Base-by-base conservation (phyloP, 805 yeast genomes). In the Clavispora vitiphila region DNA sequence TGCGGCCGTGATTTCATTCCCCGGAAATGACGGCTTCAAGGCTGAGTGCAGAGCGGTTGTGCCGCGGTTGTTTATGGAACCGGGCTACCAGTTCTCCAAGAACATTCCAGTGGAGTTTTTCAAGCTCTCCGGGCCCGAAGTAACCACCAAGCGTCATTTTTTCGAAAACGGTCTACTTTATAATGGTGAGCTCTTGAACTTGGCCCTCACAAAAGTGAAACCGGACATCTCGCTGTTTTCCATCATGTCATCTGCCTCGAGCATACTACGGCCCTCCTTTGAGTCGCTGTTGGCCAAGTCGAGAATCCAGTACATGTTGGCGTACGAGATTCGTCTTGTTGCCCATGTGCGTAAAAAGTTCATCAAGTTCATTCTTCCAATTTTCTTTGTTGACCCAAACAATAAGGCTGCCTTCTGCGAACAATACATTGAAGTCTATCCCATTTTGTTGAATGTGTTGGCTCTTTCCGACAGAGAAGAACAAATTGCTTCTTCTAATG, bases 251-350 rank as follows among this genome's bases (percentile, higher is more conserved):
- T 18, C 35, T 3, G 11, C 18, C 14, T 2, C 21, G 12, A 29
- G 30, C 15, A 10, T 22, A 11, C 21, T 22, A 8, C 27, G 27
- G 3, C 43, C 40, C 3, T 18, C 47, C 11, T 25, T 41, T 14
- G 34, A 26, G 5, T 8, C 38, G 15, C 19, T 25, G 54, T 59
- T 57, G 14, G 43, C 46, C n/a, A 47, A 56, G 22, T 70, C 86
- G 12, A 69, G 86, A 50, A 54, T 84, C 10, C 89, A 83, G 55
- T 70, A 66, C 50, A 51, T 85, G 18, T 60, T 83, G 27, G 71
- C 69, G 44, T 75, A 82, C 43, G 86, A 84, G 46, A 68, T 77
- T 29, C 67, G 93, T 48, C 73, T 74, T 25, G 69, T 80, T 63
- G 80, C 81, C 43, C 49, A 52, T 4, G 52, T 74, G 7, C 71